Conservation (phyloP, 106 monocot genomes). For the Cymbidium sinense region DNA sequence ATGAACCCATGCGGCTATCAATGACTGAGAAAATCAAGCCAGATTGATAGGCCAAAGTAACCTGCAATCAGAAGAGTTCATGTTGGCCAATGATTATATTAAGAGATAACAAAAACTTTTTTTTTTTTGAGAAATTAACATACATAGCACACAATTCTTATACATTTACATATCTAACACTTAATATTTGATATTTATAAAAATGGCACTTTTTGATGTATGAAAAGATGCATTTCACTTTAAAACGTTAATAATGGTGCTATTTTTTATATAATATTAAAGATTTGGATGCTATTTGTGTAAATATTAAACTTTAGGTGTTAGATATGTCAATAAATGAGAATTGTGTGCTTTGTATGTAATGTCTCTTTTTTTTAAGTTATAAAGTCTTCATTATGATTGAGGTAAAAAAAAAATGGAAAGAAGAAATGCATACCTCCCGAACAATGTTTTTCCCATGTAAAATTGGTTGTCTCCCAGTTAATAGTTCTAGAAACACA, state of each 20-base stretch:
- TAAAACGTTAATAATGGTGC: too few relatives aligned
- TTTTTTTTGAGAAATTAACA: too few relatives aligned
- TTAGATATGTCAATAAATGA: too few relatives aligned
- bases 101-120: not conserved
- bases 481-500: constrained; percentile 86
- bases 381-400: not conserved
- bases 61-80: constrained; percentile 26
- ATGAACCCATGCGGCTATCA: constrained; percentile 71
- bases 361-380: not conserved
- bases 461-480: constrained; percentile 82
- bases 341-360: too few relatives aligned
- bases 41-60: constrained; percentile 48
- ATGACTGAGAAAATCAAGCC: constrained; percentile 57
- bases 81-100: not conserved
- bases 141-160: too few relatives aligned
- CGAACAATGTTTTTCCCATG: constrained; percentile 96
- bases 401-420: not conserved
- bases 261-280: too few relatives aligned
- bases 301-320: too few relatives aligned
- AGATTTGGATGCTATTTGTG: too few relatives aligned
- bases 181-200: too few relatives aligned
- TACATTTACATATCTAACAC: too few relatives aligned
- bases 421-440: constrained; percentile 48
- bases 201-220: too few relatives aligned
- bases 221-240: too few relatives aligned